Percentiles rank a stretch among this genome's conserved stretches.
phyloP scores from a whole-genome alignment of 164 flowering plant genomes.

The Vitis labrusca region DNA sequence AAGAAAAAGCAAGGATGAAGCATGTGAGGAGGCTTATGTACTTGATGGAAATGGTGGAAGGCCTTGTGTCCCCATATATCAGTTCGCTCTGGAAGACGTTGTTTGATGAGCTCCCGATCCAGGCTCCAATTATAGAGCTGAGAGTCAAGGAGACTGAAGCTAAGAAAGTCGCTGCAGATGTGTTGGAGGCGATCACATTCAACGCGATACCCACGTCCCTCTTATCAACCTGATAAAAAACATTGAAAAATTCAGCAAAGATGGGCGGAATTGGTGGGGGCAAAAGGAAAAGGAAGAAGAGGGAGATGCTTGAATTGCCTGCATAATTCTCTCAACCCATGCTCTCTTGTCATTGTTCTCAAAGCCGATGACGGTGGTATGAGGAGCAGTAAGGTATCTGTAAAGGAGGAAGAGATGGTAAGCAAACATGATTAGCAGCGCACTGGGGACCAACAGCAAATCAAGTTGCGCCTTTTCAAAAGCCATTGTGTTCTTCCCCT shows the following conservation, averaged over 20 bases:
- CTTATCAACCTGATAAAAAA: conserved; percentile 22
- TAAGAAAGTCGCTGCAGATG: conserved; percentile 45
- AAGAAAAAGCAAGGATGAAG: conserved; percentile 49
- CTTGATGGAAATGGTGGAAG: conserved; percentile 47
- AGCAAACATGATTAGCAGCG: conserved; percentile 43
- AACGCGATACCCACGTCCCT: conserved; percentile 25
- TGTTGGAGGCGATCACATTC: conserved; percentile 32
- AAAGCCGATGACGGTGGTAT: conserved; percentile 54
- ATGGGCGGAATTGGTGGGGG: not conserved
- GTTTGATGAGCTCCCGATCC: conserved; percentile 30
- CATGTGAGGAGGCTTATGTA: conserved; percentile 50
- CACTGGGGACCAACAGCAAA: conserved; percentile 49
- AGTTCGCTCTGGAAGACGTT: conserved; percentile 29
- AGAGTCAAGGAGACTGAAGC: conserved; percentile 45
- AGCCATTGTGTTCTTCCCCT: conserved; percentile 19
- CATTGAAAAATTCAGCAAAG: not conserved
- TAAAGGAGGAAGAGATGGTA: conserved; percentile 62
- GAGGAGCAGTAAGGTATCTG: conserved; percentile 42
- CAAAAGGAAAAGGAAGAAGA: not conserved
- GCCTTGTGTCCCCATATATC: conserved; percentile 50
- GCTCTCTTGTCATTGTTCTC: conserved; percentile 45
- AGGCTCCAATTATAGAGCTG: conserved; percentile 54
- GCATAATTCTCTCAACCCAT: conserved; percentile 54
- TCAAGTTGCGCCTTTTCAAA: conserved; percentile 44
- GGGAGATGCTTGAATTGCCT: conserved; percentile 24